phyloP scores from a whole-genome alignment of 2,329 filamentous ascomycete genomes.

The Claviceps pusilla region DNA sequence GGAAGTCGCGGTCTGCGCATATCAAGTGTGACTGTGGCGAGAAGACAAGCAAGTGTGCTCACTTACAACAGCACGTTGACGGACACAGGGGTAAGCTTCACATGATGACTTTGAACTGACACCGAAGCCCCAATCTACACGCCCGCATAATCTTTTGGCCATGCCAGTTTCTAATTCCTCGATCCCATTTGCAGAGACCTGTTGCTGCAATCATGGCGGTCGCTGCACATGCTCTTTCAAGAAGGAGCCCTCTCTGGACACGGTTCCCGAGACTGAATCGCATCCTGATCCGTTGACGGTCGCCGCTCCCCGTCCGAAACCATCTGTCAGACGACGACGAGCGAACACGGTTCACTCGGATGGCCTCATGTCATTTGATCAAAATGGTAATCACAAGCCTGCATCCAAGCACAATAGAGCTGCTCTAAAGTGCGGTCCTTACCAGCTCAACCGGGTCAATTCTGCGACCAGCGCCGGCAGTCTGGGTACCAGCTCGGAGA shows the following conservation, averaged over 20 bases:
- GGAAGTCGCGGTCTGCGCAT: constrained; percentile 89
- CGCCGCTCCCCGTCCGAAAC: constrained; percentile 24
- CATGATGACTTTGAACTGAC: not conserved
- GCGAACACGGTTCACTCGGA: constrained; percentile 50
- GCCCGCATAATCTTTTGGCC: not conserved
- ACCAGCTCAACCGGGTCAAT: constrained; percentile 43
- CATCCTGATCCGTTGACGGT: constrained; percentile 27
- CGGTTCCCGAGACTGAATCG: constrained; percentile 49
- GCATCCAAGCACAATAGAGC: constrained; percentile 44
- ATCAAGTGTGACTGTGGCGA: constrained; percentile 95
- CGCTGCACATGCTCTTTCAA: constrained; percentile 51
- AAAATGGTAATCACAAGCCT: constrained; percentile 50
- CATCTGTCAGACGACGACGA: constrained; percentile 33
- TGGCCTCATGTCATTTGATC: constrained; percentile 42
- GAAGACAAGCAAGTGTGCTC: constrained; percentile 60
- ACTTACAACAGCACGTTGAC: constrained; percentile 41
- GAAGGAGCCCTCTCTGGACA: constrained; percentile 44
- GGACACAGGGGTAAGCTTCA: constrained; percentile 42
- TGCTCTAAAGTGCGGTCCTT: constrained; percentile 47
- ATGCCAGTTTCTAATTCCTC: constrained; percentile 5
- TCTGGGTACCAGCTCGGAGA: constrained; percentile 28
- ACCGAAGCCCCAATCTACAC: not conserved
- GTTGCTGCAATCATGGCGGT: constrained; percentile 55
- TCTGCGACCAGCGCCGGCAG: constrained; percentile 39
- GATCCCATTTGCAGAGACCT: constrained; percentile 36